These are phyloP conservation scores for Neurospora tetrasperma DNA, from an alignment of 495 filamentous ascomycete genomes.

Conservation along the genomic window DNA sequence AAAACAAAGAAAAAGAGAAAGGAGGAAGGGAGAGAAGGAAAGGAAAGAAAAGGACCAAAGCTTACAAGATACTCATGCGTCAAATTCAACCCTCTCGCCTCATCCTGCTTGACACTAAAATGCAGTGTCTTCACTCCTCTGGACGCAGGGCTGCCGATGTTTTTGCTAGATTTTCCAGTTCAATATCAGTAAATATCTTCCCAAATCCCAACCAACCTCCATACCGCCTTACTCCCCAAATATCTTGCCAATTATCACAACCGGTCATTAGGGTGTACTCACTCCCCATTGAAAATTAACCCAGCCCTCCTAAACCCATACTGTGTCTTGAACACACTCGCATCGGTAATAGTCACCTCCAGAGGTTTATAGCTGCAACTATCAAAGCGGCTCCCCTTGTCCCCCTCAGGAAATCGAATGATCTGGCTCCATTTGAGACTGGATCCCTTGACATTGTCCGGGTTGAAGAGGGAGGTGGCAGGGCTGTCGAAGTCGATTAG, in stretches of 20 bases:
- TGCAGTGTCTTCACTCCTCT: constrained; percentile 43
- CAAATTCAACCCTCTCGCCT: constrained; percentile 36
- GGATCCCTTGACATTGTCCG: constrained; percentile 37
- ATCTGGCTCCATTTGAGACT: constrained; percentile 36
- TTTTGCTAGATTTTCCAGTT: constrained; percentile 12
- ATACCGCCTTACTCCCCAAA: not conserved
- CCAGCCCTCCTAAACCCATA: constrained; percentile 47
- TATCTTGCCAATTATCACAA: not conserved
- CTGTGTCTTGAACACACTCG: constrained; percentile 44
- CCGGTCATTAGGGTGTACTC: not conserved
- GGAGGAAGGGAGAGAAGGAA: not conserved
- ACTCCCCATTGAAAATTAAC: constrained; percentile 37
- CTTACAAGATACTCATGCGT: constrained; percentile 44
- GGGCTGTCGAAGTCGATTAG: constrained; percentile 34
- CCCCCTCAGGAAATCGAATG: constrained; percentile 25
- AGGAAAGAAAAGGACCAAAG: not conserved
- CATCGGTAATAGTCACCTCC: constrained; percentile 41
- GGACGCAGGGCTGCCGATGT: constrained; percentile 35
- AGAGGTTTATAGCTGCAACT: constrained; percentile 26
- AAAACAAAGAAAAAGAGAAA: no score
- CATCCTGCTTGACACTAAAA: constrained; percentile 42
- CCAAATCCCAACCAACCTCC: not conserved
- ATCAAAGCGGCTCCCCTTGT: constrained; percentile 28
- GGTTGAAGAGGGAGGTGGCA: constrained; percentile 33
- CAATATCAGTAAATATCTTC: not conserved